A percentile compares a stretch with the other conserved stretches of the same genome.
Conservation (phyloP, 2,329 filamentous ascomycete genomes). For the Pestalotiopsis sp. region DNA sequence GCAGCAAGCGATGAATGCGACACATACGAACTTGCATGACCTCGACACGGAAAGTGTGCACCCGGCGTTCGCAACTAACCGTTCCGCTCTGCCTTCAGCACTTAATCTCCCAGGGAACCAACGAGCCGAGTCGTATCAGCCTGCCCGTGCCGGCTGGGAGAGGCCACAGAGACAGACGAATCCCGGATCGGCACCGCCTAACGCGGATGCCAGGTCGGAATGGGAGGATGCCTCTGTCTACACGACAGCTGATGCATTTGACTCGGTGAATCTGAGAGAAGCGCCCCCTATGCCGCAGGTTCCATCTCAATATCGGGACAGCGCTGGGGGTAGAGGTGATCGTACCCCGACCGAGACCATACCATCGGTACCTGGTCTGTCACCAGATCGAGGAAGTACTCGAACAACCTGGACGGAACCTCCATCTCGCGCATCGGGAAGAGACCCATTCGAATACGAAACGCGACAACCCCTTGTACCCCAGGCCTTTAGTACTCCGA, state of each 20-base stretch:
- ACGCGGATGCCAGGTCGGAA: not conserved
- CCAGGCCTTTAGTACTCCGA: not conserved
- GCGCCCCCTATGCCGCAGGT: constrained; percentile 4
- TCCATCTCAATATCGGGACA: not conserved
- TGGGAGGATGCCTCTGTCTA: constrained; percentile 2
- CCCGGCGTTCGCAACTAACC: constrained; percentile 1
- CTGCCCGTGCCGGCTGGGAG: not conserved
- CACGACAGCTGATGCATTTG: constrained; percentile 1
- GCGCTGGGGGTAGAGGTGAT: no score
- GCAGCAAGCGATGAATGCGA: not conserved
- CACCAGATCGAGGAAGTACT: not conserved
- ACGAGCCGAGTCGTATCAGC: not conserved
- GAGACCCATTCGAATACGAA: not conserved
- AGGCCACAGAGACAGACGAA: not conserved
- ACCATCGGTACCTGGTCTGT: not conserved
- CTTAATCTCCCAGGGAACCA: not conserved
- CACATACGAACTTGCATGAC: not conserved
- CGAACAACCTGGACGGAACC: not conserved
- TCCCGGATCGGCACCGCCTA: not conserved
- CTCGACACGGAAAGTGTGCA: not conserved
- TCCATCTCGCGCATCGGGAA: not conserved
- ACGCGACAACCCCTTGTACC: not conserved
- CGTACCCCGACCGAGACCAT: not conserved
- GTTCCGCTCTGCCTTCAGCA: constrained; percentile 1
- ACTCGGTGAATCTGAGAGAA: not conserved